Conservation (phyloP, 148 eudicot species). For the Dysphania ambrosioides region DNA sequence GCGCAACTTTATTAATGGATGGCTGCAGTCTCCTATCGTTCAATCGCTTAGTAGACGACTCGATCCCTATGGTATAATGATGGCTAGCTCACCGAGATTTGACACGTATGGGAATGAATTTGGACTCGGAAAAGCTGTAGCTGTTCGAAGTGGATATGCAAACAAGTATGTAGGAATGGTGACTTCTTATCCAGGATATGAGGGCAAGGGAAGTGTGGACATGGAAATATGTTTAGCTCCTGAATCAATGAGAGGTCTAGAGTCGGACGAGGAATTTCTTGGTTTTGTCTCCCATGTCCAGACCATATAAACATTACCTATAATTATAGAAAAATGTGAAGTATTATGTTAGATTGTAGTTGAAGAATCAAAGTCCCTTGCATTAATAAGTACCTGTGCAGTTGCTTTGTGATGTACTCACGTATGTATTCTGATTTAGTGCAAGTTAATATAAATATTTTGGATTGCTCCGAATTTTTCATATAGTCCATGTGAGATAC, state of each 20-base stretch:
- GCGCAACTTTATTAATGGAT: background rate
- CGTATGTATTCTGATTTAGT: too few relatives aligned
- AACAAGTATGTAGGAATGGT: constrained; percentile 30
- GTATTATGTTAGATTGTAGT: too few relatives aligned
- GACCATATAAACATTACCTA: too few relatives aligned
- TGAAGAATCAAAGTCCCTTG: too few relatives aligned
- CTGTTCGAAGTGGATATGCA: constrained; percentile 26
- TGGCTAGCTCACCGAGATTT: constrained; percentile 37
- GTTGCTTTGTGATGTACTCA: too few relatives aligned
- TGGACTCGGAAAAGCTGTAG: constrained; percentile 34
- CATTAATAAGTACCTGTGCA: too few relatives aligned
- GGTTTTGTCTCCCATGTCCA: background rate
- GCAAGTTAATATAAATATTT: too few relatives aligned
- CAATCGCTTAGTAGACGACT: background rate
- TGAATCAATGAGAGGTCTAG: constrained; percentile 26
- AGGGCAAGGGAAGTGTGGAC: constrained; percentile 32
- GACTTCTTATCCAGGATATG: constrained; percentile 23
- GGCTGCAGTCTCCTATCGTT: constrained; percentile 18
- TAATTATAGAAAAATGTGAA: too few relatives aligned
- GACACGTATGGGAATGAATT: constrained; percentile 36
- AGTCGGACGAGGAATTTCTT: constrained; percentile 26
- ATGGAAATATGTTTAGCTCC: constrained; percentile 24
- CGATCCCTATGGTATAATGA: constrained; percentile 1
- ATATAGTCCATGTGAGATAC: too few relatives aligned
- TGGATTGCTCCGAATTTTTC: too few relatives aligned